Conservation (phyloP, 164 flowering plant species). For the Berberis vulgaris region DNA sequence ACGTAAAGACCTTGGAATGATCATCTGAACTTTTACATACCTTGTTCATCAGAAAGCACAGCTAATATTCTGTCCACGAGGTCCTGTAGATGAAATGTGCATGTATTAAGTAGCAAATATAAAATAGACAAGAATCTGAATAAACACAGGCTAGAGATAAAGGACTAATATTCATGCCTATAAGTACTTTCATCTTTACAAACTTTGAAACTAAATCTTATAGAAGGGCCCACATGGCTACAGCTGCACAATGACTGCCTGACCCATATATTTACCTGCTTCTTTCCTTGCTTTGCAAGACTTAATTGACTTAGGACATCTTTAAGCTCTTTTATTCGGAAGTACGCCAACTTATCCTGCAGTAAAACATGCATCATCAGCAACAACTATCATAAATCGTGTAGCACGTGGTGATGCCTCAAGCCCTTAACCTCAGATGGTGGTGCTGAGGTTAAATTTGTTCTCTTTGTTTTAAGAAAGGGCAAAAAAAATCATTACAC, state of each 20-base stretch:
- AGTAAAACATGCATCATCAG: not conserved
- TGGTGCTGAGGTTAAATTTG: too few species aligned
- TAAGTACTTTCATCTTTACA: too few species aligned
- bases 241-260: not conserved
- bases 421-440: too few species aligned
- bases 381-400: not conserved
- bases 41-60: conserved; percentile 33
- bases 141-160: not conserved
- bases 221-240: not conserved
- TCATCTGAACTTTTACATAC: conserved; percentile 6
- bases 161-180: too few species aligned
- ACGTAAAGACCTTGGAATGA: too few species aligned
- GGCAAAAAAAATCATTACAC: too few species aligned
- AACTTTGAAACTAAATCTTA: not conserved
- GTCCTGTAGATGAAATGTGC: conserved; percentile 22
- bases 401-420: not conserved
- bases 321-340: conserved; percentile 35
- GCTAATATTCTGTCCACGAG: conserved; percentile 37
- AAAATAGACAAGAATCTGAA: not conserved
- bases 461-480: too few species aligned
- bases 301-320: conserved; percentile 57
- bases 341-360: conserved; percentile 30
- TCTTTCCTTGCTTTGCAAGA: conserved; percentile 87
- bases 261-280: conserved; percentile 42
- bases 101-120: not conserved